Evolutionary conservation across 2,329 filamentous ascomycete species (phyloP).

Genomic region (Penicillium sp.): DNA sequence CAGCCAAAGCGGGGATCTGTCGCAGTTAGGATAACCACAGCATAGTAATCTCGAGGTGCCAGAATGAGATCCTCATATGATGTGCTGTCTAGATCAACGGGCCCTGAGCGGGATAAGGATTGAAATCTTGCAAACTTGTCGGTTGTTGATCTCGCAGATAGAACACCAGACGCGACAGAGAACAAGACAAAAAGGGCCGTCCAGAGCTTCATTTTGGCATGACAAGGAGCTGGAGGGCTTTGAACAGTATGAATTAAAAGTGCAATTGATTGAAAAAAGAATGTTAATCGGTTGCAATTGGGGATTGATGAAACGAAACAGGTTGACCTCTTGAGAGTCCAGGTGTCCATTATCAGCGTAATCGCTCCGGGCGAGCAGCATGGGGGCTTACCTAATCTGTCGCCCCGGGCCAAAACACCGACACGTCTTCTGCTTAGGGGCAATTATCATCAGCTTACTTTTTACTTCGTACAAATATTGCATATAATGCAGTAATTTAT

Average conservation of each 20-base stretch:
- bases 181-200: constrained; percentile 42
- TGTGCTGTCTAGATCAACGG: constrained; percentile 75
- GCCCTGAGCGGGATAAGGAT: constrained; percentile 63
- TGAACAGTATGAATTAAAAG: background rate
- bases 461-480: background rate
- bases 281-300: constrained; percentile 8
- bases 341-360: constrained; percentile 14
- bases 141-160: constrained; percentile 55
- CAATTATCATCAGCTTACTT: background rate
- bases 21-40: constrained; percentile 82
- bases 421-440: constrained; percentile 3
- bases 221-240: constrained; percentile 11
- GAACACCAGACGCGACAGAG: constrained; percentile 28
- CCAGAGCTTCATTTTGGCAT: constrained; percentile 37
- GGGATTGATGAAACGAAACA: constrained; percentile 1
- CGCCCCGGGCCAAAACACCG: constrained; percentile 4
- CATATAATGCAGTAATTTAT: background rate
- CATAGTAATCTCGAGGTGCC: constrained; percentile 77
- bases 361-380: background rate
- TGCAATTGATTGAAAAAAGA: background rate
- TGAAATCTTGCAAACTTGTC: constrained; percentile 73
- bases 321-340: constrained; percentile 3
- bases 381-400: constrained; percentile 6
- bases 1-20: constrained; percentile 81
- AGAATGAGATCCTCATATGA: constrained; percentile 74